Base-by-base conservation (phyloP, 23 red algal species). In the Cyanidium caldarium region DNA sequence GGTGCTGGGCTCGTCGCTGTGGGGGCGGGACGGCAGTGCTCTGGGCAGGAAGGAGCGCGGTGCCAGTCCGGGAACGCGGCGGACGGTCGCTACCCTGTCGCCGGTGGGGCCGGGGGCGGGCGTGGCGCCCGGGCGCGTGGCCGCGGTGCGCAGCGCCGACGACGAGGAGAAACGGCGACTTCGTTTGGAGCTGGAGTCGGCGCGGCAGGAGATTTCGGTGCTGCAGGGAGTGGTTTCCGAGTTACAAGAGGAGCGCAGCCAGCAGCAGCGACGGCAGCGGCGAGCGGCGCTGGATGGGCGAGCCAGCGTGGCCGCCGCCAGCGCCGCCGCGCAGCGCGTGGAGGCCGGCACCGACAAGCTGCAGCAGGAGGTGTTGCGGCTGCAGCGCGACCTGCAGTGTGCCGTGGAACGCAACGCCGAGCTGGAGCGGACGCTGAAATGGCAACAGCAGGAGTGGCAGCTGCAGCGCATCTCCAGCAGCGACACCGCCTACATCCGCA, bases 291-390 rank as follows among this genome's bases (percentile, higher is more conserved):
- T n/a, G n/a, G n/a, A n/a, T n/a, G n/a, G n/a, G n/a, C n/a, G n/a
- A n/a, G n/a, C n/a, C n/a, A n/a, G n/a, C n/a, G 51, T 21, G 23
- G 51, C 10, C 5, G 19, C 51, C 5, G 51, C 13, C 21, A 16
- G 51, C 10, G n/a, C 7, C 7, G 31, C 10, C 13, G 19, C n/a
- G 51, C 51, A 28, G 7, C 51, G 7, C 21, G 51, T 5, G 5
- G 51, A 61, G 51, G 7, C 51, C n/a, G 23, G 51, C 31, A 16
- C n/a, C 51, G 51, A 61, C n/a, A 28, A 61, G 51, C 51, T 61
- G 23, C 10, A 5, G 10, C 7, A 5, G 13, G 51, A 28, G 51
- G 31, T 28, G 23, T 28, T 12, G 13, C n/a, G 31, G 31, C 51
- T 61, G 7, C 51, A 61, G 51, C 10, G 7, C n/a, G 51, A 61